Conservation (phyloP, 164 flowering plant genomes). For the Vitis cinerea region DNA sequence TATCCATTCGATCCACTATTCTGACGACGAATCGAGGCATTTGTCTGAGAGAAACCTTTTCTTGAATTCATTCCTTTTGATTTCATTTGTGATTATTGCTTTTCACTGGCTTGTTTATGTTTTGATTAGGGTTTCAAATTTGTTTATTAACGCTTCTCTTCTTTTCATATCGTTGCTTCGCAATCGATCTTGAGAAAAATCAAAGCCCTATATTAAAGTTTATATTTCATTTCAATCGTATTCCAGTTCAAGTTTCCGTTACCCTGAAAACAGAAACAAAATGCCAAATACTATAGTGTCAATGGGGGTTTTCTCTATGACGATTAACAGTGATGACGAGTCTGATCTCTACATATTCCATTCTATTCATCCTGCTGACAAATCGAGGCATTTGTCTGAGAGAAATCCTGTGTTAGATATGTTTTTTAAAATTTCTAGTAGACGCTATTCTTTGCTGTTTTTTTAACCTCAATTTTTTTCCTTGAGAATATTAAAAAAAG, state of each 20-base stretch:
- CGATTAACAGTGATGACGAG: constrained; percentile 19
- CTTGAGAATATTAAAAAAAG: background rate
- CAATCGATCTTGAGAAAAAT: too few species aligned
- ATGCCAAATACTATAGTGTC: too few species aligned
- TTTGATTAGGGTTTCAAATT: too few species aligned
- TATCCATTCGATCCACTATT: background rate
- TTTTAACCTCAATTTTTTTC: too few species aligned
- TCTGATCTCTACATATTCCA: constrained; percentile 1
- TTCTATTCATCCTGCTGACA: constrained; percentile 17
- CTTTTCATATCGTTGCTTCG: too few species aligned
- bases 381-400: constrained; percentile 24
- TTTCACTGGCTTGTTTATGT: too few species aligned
- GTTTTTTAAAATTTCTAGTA: too few species aligned
- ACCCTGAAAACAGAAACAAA: too few species aligned
- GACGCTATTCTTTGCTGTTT: background rate
- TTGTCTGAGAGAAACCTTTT: background rate
- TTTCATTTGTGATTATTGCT: background rate
- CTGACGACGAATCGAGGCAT: background rate
- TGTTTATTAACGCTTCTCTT: too few species aligned
- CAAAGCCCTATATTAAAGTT: too few species aligned
- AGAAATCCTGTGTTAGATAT: background rate
- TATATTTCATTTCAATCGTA: too few species aligned
- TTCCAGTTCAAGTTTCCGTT: too few species aligned
- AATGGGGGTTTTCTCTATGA: constrained; percentile 11
- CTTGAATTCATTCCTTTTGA: background rate